phyloP scores from a whole-genome alignment of 768 basidiomycete genomes.

The Tulasnella sp. region DNA sequence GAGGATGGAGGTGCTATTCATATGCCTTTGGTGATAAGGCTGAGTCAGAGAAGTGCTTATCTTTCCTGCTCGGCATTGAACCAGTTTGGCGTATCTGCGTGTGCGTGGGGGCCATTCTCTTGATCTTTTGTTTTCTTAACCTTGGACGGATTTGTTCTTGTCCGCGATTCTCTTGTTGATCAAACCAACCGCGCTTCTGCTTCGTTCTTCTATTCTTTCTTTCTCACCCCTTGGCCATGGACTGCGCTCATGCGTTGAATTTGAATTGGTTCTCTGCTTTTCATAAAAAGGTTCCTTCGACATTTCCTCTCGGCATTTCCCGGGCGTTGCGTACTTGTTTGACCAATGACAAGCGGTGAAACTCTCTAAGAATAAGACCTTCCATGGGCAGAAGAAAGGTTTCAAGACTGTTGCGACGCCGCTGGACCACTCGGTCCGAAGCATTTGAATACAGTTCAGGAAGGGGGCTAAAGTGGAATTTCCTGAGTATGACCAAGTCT shows the following conservation, averaged over 20 bases:
- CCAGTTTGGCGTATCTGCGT: background rate
- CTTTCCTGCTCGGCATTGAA: background rate
- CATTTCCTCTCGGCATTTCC: background rate
- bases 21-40: background rate
- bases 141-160: background rate
- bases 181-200: background rate
- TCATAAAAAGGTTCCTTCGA: too few species aligned
- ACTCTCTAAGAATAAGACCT: background rate
- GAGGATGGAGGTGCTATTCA: background rate
- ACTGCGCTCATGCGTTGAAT: background rate
- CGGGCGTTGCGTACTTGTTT: background rate
- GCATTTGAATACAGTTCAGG: background rate
- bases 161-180: background rate
- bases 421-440: background rate
- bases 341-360: background rate
- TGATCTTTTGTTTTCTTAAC: background rate
- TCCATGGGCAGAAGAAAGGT: background rate
- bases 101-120: background rate
- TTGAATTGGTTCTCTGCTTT: background rate
- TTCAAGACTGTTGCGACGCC: background rate
- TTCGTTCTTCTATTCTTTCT: background rate
- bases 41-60: background rate
- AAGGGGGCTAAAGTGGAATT: background rate
- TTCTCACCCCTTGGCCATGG: too few species aligned
- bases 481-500: too few species aligned